Evolutionary conservation across 495 filamentous ascomycete species (phyloP).

Genomic region (Paragyromitra xinjiangensis): DNA sequence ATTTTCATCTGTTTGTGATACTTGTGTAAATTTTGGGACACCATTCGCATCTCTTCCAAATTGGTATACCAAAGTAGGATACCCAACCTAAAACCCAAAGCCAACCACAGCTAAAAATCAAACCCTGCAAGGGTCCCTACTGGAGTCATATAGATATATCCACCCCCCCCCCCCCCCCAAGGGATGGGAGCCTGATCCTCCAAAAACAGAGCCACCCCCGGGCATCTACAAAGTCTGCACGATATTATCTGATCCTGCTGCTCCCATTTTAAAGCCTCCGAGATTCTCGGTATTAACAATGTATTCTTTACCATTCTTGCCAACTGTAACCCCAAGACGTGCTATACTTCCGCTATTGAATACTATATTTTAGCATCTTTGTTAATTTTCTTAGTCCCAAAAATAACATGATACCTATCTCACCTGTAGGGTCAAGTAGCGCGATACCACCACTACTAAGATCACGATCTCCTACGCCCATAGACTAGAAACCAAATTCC

Average conservation of each 20-base stretch:
- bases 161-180: constrained; percentile 63
- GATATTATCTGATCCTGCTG: constrained; percentile 60
- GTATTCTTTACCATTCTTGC: constrained; percentile 64
- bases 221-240: constrained; percentile 61
- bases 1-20: constrained; percentile 55
- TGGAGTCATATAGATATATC: constrained; percentile 63
- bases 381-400: background rate
- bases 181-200: constrained; percentile 62
- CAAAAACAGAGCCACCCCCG: constrained; percentile 60
- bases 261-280: constrained; percentile 63
- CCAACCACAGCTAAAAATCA: constrained; percentile 58
- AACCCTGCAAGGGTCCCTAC: constrained; percentile 46
- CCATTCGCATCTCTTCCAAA: constrained; percentile 54
- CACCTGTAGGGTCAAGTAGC: constrained; percentile 58
- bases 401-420: background rate
- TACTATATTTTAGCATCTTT: background rate
- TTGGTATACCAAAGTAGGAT: constrained; percentile 57
- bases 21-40: constrained; percentile 56
- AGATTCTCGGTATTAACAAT: constrained; percentile 63
- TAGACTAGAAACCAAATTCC: constrained; percentile 56
- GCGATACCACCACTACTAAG: constrained; percentile 60
- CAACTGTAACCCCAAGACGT: constrained; percentile 60
- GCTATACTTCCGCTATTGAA: constrained; percentile 60
- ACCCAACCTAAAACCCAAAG: constrained; percentile 52
- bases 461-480: constrained; percentile 61